These are phyloP conservation scores for Colletotrichum theobromicola DNA, from an alignment of 2,329 filamentous ascomycete genomes.

Conservation along the genomic window DNA sequence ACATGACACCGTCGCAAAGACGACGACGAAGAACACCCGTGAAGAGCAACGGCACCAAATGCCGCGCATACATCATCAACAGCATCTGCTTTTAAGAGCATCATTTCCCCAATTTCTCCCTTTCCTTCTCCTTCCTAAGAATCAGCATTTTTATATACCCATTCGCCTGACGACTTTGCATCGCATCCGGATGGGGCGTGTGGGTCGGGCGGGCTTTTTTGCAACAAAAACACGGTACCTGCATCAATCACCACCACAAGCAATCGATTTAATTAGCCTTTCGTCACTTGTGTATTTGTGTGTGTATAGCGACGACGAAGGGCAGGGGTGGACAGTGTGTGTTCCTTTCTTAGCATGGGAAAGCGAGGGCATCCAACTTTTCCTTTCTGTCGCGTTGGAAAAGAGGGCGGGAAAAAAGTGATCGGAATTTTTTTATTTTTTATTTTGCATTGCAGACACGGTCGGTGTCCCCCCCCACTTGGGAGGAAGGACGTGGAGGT, in stretches of 20 bases:
- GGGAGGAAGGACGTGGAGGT: no score
- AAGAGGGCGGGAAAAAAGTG: neutral
- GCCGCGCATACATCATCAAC: neutral
- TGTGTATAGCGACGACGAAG: neutral
- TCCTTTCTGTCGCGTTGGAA: neutral
- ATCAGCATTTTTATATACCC: conserved; percentile 13
- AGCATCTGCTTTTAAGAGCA: conserved; percentile 6
- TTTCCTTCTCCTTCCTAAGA: neutral
- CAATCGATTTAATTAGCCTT: neutral
- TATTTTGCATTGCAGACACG: neutral
- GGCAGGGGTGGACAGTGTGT: neutral
- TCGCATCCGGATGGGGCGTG: conserved; percentile 4
- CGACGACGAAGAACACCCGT: neutral
- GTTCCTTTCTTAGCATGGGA: neutral
- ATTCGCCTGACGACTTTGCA: conserved; percentile 3
- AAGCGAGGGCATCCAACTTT: conserved; percentile 13
- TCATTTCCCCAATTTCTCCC: neutral
- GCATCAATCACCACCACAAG: neutral
- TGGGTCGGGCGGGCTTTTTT: neutral
- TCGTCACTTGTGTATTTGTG: neutral
- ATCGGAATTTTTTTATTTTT: neutral
- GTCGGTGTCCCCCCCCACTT: neutral
- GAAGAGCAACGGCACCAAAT: neutral
- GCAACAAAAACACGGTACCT: neutral
- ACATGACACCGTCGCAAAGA: neutral